Evolutionary conservation across 306 rosid species (phyloP), one percentile per base, ranked within the genome.

Genomic region (Lablab purpureus): DNA sequence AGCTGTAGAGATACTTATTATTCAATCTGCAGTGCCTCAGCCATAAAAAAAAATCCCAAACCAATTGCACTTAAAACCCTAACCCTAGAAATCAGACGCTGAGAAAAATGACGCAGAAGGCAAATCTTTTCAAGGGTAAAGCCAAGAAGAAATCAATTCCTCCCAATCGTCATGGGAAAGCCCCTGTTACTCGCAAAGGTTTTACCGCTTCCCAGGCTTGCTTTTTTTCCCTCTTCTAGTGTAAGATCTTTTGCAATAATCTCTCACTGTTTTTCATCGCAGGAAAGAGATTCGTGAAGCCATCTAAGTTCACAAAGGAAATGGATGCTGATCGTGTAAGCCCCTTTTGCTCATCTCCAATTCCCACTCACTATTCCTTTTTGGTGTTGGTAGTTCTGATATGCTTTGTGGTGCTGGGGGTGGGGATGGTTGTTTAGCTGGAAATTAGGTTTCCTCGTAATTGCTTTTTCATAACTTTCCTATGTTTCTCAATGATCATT

Each of bases 271-370:
- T 69, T 32, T 74, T 36, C 30, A 15, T 21, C 23, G 10, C 77
- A 90, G 98, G 98, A 66, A 94, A 85, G 89, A 88, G 92, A 81
- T 69, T 52, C 43, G 76, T 94, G 28, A 94, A 94, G 88, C 97
- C 98, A 1, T 75, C 89, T 0, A 94, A 89, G 81, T 23, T 76
- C 58, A 83, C 97, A 14, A 84, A 85, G 73, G 98, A 89, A 3
- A 92, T 94, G 97, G 95, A 94, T 63, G 41, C 87, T n/a, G 97
- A 94, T 80, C 91, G 94, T 34, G 98, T 94, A 84, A 81, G 93
- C 77, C 56, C 37, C 22, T 17, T 11, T 72, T 0, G 4, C 4
- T 76, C 66, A 49, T 65, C 23, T 9, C 13, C 27, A 18, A 32
- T 71, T 14, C 34, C 3, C 5, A 37, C 19, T 37, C 55, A 28